These are phyloP conservation scores for Paraphoma sp. DNA, from an alignment of 2,329 filamentous ascomycete genomes.

Conservation along the genomic window DNA sequence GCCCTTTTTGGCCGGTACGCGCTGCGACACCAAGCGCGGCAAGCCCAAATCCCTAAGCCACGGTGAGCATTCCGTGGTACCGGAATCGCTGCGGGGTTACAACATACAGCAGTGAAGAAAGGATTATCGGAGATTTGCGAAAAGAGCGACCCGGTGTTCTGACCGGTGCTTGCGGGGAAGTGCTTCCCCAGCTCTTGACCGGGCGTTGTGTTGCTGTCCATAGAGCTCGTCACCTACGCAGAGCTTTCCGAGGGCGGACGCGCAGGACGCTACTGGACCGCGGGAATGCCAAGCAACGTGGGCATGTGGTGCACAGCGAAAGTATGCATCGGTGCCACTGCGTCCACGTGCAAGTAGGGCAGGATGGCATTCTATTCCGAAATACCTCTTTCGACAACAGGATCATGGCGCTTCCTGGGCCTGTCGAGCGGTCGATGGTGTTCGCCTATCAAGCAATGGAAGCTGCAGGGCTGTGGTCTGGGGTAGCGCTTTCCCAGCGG, in stretches of 20 bases:
- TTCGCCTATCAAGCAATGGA: not conserved
- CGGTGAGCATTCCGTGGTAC: constrained; percentile 38
- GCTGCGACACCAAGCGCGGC: constrained; percentile 84
- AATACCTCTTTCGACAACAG: not conserved
- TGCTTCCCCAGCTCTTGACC: constrained; percentile 48
- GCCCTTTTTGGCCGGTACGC: constrained; percentile 79
- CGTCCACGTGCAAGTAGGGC: not conserved
- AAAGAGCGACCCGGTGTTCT: constrained; percentile 49
- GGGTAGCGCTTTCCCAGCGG: constrained; percentile 24
- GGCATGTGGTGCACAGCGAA: constrained; percentile 5
- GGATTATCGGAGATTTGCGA: constrained; percentile 58
- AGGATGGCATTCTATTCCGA: not conserved
- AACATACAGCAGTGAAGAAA: constrained; percentile 60
- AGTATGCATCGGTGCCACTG: constrained; percentile 3
- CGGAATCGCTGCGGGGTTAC: constrained; percentile 53
- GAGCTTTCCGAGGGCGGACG: constrained; percentile 14
- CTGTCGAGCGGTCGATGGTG: not conserved
- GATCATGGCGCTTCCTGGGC: not conserved
- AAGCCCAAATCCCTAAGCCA: constrained; percentile 77
- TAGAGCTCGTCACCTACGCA: constrained; percentile 11
- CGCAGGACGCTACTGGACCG: constrained; percentile 19
- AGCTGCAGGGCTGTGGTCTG: constrained; percentile 9
- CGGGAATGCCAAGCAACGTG: constrained; percentile 14
- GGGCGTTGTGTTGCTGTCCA: constrained; percentile 46
- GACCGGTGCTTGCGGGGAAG: constrained; percentile 32